Conservation (phyloP, 1,139 yeast species). For the Casaregolazyma lundiana region DNA sequence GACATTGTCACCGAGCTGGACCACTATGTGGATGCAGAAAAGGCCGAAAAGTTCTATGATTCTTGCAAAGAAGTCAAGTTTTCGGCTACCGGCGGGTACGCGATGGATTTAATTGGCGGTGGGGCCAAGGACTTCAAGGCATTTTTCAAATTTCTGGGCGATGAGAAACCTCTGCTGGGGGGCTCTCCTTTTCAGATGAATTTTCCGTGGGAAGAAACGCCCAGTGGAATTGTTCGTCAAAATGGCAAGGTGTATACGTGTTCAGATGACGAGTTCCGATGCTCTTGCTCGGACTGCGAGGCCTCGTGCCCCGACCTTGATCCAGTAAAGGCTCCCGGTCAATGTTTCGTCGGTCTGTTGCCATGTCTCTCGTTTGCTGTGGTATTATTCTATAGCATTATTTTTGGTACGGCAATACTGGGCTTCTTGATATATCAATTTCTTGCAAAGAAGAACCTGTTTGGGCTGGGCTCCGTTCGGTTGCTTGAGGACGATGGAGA, state of each 20-base stretch:
- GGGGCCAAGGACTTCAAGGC: constrained; percentile 73
- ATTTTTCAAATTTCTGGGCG: constrained; percentile 85
- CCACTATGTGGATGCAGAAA: constrained; percentile 53
- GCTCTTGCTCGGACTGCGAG: constrained; percentile 92
- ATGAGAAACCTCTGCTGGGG: constrained; percentile 86
- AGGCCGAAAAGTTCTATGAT: constrained; percentile 65
- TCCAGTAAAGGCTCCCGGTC: constrained; percentile 31
- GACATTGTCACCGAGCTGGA: constrained; percentile 68
- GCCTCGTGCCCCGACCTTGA: constrained; percentile 65
- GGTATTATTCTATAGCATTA: constrained; percentile 45
- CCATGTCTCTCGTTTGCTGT: constrained; percentile 73
- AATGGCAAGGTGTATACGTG: constrained; percentile 48
- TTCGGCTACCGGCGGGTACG: constrained; percentile 91
- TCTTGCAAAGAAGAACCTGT: constrained; percentile 13
- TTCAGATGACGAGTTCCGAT: constrained; percentile 58
- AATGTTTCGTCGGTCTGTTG: constrained; percentile 56
- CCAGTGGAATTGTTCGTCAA: constrained; percentile 28
- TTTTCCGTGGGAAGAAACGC: constrained; percentile 48
- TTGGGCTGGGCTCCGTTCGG: constrained; percentile 11
- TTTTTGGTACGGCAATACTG: constrained; percentile 40
- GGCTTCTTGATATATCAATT: constrained; percentile 28
- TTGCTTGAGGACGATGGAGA: constrained; percentile 20
- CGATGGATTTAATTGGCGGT: constrained; percentile 96
- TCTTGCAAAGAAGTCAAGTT: constrained; percentile 89
- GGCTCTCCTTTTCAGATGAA: constrained; percentile 96